Evolutionary conservation across 768 basidiomycete genomes (phyloP).

Genomic region (Mycena galopus): DNA sequence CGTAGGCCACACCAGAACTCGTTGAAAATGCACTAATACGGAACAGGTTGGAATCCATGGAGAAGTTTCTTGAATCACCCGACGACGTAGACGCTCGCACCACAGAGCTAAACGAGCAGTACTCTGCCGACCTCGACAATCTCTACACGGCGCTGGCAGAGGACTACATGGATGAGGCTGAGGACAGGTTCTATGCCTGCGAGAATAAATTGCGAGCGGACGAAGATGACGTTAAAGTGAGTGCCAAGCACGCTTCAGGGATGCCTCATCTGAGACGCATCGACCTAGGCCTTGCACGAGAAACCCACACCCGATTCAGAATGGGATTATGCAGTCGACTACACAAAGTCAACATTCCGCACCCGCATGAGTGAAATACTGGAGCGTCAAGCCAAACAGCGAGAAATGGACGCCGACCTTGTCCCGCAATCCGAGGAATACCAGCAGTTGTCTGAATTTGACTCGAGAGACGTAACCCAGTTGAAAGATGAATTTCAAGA

Average conservation of each 20-base stretch:
- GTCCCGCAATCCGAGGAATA: slow-evolving; percentile 55
- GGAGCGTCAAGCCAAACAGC: slow-evolving; percentile 19
- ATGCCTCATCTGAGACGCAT: background rate
- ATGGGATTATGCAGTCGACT: slow-evolving; percentile 50
- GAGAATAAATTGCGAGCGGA: slow-evolving; percentile 41
- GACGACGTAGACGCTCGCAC: slow-evolving; percentile 47
- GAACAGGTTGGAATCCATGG: slow-evolving; percentile 53
- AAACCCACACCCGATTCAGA: slow-evolving; percentile 22
- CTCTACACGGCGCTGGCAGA: slow-evolving; percentile 52
- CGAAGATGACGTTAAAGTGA: slow-evolving; percentile 43
- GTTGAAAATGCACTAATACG: background rate
- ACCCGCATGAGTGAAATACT: slow-evolving; percentile 47
- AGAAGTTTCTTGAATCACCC: slow-evolving; percentile 44
- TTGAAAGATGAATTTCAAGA: slow-evolving; percentile 54
- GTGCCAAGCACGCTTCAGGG: background rate
- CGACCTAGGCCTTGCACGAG: slow-evolving; percentile 41
- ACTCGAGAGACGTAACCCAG: slow-evolving; percentile 60
- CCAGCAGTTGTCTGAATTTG: slow-evolving; percentile 54
- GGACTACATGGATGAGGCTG: slow-evolving; percentile 51
- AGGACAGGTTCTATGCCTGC: slow-evolving; percentile 48
- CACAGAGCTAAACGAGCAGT: slow-evolving; percentile 44
- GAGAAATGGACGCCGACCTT: slow-evolving; percentile 26
- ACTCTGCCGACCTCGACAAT: slow-evolving; percentile 51
- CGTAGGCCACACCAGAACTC: slow-evolving; percentile 47
- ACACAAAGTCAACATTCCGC: slow-evolving; percentile 41